Evolutionary conservation across 208 protist species (phyloP).

Genomic region (Leishmania arabica): DNA sequence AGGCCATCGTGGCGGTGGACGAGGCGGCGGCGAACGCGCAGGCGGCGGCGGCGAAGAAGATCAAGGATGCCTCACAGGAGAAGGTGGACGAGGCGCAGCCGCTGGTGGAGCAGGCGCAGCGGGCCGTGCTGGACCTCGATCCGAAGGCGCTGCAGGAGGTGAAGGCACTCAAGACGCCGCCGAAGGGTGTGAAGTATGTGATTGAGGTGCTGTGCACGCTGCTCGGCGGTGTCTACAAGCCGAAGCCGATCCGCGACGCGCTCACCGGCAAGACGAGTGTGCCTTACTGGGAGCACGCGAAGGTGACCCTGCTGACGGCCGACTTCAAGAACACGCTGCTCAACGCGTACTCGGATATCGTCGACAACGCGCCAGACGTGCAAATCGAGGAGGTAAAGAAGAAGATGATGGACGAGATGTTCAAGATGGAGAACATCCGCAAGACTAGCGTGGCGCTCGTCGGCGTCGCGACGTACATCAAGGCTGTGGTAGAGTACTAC

Average conservation of each 20-base stretch:
- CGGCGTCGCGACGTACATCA: conserved; percentile 97
- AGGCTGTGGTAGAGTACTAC: conserved; percentile 98
- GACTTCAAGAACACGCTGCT: conserved; percentile 92
- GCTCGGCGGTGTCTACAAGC: conserved; percentile 86
- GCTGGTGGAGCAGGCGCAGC: conserved; percentile 93
- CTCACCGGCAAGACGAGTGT: conserved; percentile 81
- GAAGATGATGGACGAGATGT: conserved; percentile 94
- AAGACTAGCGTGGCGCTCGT: conserved; percentile 91
- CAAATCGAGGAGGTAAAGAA: conserved; percentile 96
- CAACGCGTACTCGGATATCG: conserved; percentile 84
- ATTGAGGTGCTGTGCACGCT: conserved; percentile 93
- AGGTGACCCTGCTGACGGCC: conserved; percentile 79
- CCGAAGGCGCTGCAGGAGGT: conserved; percentile 95
- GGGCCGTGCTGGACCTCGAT: conserved; percentile 93
- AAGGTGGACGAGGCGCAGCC: conserved; percentile 96
- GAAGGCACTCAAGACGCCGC: conserved; percentile 95
- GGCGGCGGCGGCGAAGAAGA: conserved; percentile 89
- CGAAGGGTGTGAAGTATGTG: conserved; percentile 95
- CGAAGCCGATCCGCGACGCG: conserved; percentile 83
- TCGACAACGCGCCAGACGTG: conserved; percentile 82
- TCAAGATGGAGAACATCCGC: conserved; percentile 93
- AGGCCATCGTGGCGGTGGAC: conserved; percentile 88
- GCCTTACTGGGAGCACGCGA: conserved; percentile 95
- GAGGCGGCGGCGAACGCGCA: conserved; percentile 92
- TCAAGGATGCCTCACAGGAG: conserved; percentile 96